Evolutionary conservation across 176 grass and related monocot species (phyloP).

Genomic region (Bromus sterilis): DNA sequence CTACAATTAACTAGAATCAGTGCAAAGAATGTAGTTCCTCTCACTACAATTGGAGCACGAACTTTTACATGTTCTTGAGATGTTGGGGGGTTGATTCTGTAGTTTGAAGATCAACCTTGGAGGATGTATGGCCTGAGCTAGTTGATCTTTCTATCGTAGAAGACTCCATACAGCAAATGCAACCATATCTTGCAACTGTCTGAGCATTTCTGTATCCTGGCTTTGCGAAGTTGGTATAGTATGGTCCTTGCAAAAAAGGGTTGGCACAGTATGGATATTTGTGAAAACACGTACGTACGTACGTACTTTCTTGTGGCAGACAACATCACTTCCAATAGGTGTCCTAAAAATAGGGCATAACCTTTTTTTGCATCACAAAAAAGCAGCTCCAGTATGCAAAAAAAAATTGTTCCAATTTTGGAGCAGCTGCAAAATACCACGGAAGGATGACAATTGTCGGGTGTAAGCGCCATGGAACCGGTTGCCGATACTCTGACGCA

Average conservation of each 20-base stretch:
- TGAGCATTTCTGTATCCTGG: not conserved
- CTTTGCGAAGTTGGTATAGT: not conserved
- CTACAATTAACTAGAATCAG: conserved; percentile 48
- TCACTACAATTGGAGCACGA: not conserved
- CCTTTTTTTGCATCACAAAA: too few species aligned
- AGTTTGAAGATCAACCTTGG: conserved; percentile 6
- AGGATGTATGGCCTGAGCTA: not conserved
- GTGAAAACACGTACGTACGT: too few species aligned
- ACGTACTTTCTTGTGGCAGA: not conserved
- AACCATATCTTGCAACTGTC: not conserved
- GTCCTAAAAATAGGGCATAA: too few species aligned
- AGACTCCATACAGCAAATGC: not conserved
- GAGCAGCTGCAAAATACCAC: too few species aligned
- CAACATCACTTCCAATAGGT: too few species aligned
- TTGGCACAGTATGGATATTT: not conserved
- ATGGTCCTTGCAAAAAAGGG: too few species aligned
- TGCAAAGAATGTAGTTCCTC: too few species aligned
- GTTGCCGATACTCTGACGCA: too few species aligned
- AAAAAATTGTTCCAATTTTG: too few species aligned
- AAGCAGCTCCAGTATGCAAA: too few species aligned
- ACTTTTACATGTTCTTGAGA: conserved; percentile 3
- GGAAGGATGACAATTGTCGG: too few species aligned
- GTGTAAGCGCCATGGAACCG: too few species aligned
- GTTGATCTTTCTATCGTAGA: not conserved
- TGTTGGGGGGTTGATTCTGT: not conserved